Evolutionary conservation across 306 rosid genomes (phyloP), one percentile per base, ranked within the genome.

Genomic region (Malus sieversii): DNA sequence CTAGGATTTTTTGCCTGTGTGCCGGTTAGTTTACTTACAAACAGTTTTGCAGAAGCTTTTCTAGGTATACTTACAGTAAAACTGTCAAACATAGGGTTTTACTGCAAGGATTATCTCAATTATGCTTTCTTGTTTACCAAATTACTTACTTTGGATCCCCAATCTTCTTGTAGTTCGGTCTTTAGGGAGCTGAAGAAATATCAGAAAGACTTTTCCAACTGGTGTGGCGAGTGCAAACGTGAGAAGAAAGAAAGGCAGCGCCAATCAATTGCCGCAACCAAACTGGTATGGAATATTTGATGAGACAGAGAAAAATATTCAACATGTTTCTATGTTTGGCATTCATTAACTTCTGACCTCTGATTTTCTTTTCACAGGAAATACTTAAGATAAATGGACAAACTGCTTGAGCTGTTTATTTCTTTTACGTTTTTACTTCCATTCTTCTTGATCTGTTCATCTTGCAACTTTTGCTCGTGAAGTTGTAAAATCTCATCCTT

Each of bases 201-300:
- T 57, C 89, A 84, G 76, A 92, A 81, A 76, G 93, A 86, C 63
- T 90, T 82, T 82, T 81, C 88, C 46, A 81, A 81, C 82, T 95
- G 99, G 97, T 95, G 99, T 66, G 97, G 91, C 75, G 96, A 92
- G 67, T 95, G 99, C 87, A 86, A 70, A 55, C 96, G 91, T 33
- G 82, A 82, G 86, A 92, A 89, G 82, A 88, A 79, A 79, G 96
- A 92, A 71, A 84, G 90, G 78, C 92, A 79, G 66, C 85, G 87
- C 6, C 22, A 72, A 18, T 75, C 96, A 7, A 73, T 92, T 65
- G 85, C 83, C 15, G 89, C 92, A 68, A 85, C 91, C 81, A 86
- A 91, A 81, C 81, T 80, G 98, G 98, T 91, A 84, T 35, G 44
- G 44, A 64, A 60, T 19, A 66, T 69, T 25, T 84, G 66, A 82